A percentile compares a stretch with the other conserved stretches of the same genome.
phyloP scores from a whole-genome alignment of 139 green algal species.

The Yamagishiella unicocca region DNA sequence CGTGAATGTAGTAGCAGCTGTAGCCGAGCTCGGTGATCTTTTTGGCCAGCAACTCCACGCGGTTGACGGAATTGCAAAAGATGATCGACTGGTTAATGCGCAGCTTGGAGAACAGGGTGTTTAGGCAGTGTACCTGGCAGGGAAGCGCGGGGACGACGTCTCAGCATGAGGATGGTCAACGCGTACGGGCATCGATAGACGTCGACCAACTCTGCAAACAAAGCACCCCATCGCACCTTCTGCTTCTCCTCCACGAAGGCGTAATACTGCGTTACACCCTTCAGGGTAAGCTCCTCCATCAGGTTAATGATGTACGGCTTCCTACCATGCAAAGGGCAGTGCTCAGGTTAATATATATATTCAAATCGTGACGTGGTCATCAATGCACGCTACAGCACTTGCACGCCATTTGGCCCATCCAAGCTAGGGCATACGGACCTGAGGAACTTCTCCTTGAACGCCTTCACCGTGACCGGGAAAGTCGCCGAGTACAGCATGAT shows the following conservation, averaged over 20 bases:
- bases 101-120: constrained; percentile 96
- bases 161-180: too few relatives aligned
- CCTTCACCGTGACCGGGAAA: constrained; percentile 98
- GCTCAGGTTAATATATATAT: too few relatives aligned
- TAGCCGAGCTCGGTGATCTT: constrained; percentile 99
- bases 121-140: constrained; percentile 85
- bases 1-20: constrained; percentile 99
- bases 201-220: too few relatives aligned
- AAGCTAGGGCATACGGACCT: constrained; percentile 23
- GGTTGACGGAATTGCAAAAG: constrained; percentile 99
- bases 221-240: constrained; percentile 86
- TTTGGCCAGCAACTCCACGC: constrained; percentile 98
- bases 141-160: too few relatives aligned
- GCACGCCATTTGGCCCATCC: too few relatives aligned
- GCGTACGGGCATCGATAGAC: too few relatives aligned
- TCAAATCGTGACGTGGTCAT: too few relatives aligned
- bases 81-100: constrained; percentile 99
- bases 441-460: constrained; percentile 98
- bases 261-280: constrained; percentile 97
- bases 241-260: constrained; percentile 99
- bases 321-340: too few relatives aligned
- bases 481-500: constrained; percentile 98
- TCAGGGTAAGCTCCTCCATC: constrained; percentile 99
- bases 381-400: neutral
- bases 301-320: constrained; percentile 99